phyloP scores from a whole-genome alignment of 352 stramenopile species.

The Pythium biforme region DNA sequence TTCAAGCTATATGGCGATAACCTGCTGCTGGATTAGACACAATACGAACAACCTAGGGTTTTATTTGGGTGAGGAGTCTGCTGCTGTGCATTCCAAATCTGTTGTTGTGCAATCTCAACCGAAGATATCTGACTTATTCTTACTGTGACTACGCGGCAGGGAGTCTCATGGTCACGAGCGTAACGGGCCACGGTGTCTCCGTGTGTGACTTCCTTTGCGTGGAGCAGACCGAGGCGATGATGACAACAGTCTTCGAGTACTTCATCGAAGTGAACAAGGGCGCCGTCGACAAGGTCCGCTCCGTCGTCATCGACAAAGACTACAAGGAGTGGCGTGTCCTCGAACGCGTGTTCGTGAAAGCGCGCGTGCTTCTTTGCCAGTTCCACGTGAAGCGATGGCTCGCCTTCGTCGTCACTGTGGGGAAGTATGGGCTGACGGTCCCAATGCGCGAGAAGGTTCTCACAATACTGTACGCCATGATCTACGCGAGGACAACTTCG shows the following conservation, averaged over 20 bases:
- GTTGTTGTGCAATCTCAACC: no score
- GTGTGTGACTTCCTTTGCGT: constrained; percentile 27
- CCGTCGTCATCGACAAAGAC: constrained; percentile 32
- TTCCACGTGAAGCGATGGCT: constrained; percentile 21
- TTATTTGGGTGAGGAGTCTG: constrained; percentile 20
- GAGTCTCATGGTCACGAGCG: constrained; percentile 21
- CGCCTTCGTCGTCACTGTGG: not conserved
- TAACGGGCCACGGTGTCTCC: constrained; percentile 19
- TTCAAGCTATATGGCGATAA: constrained; percentile 23
- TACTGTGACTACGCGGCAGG: not conserved
- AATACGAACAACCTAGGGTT: constrained; percentile 30
- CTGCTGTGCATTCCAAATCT: no score
- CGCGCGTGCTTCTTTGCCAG: constrained; percentile 19
- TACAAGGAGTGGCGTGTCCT: constrained; percentile 27
- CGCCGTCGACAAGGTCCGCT: not conserved
- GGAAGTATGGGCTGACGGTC: not conserved
- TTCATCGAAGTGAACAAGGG: constrained; percentile 10
- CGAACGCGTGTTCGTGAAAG: not conserved
- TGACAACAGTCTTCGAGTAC: constrained; percentile 10
- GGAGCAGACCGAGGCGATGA: constrained; percentile 23
- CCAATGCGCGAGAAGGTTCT: not conserved
- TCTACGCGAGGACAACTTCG: constrained; percentile 3
- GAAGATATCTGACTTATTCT: not conserved
- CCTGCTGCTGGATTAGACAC: constrained; percentile 28
- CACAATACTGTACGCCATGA: not conserved